Conservation (phyloP, 768 basidiomycete genomes). For the Tricholomella constricta region DNA sequence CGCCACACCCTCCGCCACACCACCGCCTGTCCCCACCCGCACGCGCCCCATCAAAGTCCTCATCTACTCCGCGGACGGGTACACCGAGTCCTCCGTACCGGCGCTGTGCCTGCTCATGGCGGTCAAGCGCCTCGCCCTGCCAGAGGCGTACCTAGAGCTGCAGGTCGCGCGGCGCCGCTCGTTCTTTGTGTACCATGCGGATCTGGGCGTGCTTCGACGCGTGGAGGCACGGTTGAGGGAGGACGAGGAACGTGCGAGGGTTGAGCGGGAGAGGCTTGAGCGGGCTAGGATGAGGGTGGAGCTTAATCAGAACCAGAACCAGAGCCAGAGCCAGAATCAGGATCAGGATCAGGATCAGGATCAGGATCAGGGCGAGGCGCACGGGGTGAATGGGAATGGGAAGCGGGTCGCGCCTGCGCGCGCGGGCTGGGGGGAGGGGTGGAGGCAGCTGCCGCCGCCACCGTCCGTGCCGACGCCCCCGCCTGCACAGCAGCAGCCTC, state of each 20-base stretch:
- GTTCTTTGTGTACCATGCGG: conserved; percentile 90
- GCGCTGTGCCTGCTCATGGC: conserved; percentile 89
- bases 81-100: conserved; percentile 90
- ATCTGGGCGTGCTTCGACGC: conserved; percentile 70
- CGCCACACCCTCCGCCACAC: too few species aligned
- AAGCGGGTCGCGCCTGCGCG: conserved; percentile 19
- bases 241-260: conserved; percentile 40
- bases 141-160: conserved; percentile 91
- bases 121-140: conserved; percentile 61
- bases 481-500: not conserved
- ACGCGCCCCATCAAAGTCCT: conserved; percentile 73
- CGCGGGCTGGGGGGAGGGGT: conserved; percentile 11
- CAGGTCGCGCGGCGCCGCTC: conserved; percentile 79
- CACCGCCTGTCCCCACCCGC: conserved; percentile 38
- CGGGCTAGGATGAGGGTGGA: conserved; percentile 6
- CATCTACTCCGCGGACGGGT: conserved; percentile 83
- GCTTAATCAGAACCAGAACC: conserved; percentile 8
- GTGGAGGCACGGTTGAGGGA: conserved; percentile 59
- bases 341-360: too few species aligned
- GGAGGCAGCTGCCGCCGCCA: conserved; percentile 1
- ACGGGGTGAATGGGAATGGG: conserved; percentile 30
- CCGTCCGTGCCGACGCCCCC: conserved; percentile 13
- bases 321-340: conserved; percentile 5
- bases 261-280: conserved; percentile 30
- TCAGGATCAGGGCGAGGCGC: not conserved